Base-by-base conservation (phyloP, 2,329 filamentous ascomycete genomes). In the Neopestalotiopsis sp. region DNA sequence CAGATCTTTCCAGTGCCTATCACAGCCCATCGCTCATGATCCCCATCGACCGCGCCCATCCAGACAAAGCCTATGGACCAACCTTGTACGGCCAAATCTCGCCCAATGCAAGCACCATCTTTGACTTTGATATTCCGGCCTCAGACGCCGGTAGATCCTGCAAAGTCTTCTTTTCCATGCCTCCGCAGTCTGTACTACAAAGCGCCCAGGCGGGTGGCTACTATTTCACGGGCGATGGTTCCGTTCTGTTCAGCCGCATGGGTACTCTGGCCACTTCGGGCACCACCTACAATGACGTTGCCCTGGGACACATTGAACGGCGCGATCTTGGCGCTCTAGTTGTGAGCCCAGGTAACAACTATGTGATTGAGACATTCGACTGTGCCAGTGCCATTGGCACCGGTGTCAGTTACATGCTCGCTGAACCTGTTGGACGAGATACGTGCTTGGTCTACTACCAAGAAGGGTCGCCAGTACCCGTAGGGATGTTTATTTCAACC, bases 91-190 rank as follows among this genome's bases (percentile, higher is more conserved):
- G 89, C 66, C 84, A 85, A 12, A 81, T 91, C 49, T 87, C 86
- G 13, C 78, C 82, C 20, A 83, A 81, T 67, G 78, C 87, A 63
- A 87, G 86, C 10, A 86, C 87, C 13, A 86, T 92, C 75, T 92
- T 91, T 86, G 91, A 91, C 82, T 93, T 93, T 79, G 89, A 91
- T 75, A 87, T 93, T 58, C 87, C 87, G 1, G 71, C 78, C 4
- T 78, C 80, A 5, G 84, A 88, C 73, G 73, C 81, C 9, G 88
- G 87, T 73, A 88, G 88, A 79, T 87, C 81, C 6, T 93, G 91
- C 81, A 86, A 84, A 67, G 81, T 92, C 9, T 81, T 90, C 68
- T 93, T 93, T 86, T 82, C 91, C 45, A 87, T 92, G 79, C 90
- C 90, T 9, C 79, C 88, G 70, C 74, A 45, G 24, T 30, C 82